Conservation (phyloP, 2,329 filamentous ascomycete genomes). For the Nectriaceae sp. region DNA sequence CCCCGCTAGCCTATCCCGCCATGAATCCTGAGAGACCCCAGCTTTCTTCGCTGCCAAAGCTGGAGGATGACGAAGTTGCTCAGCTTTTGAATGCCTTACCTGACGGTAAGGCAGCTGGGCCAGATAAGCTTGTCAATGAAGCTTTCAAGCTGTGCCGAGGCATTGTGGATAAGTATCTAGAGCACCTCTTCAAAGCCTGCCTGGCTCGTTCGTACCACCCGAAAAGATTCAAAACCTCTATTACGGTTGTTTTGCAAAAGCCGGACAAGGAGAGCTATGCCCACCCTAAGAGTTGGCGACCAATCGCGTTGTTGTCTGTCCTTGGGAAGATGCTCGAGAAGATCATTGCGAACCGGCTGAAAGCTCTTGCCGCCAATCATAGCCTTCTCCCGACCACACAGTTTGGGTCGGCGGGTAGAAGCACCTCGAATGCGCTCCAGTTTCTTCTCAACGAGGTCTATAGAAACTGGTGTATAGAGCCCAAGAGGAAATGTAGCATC, state of each 20-base stretch:
- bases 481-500: not conserved
- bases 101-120: conserved; percentile 4
- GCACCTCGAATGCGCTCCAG: conserved; percentile 10
- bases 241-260: conserved; percentile 8
- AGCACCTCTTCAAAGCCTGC: conserved; percentile 5
- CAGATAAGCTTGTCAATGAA: conserved; percentile 8
- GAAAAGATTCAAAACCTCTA: conserved; percentile 5
- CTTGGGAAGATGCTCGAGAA: conserved; percentile 12
- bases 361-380: not conserved
- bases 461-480: not conserved
- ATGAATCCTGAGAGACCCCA: not conserved
- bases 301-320: conserved; percentile 8
- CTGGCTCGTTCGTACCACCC: conserved; percentile 5
- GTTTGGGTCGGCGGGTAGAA: conserved; percentile 4
- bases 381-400: not conserved
- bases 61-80: not conserved
- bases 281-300: conserved; percentile 6
- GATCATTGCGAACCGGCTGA: conserved; percentile 6
- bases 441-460: conserved; percentile 5
- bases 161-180: not conserved
- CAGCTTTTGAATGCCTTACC: not conserved
- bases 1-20: too few species aligned
- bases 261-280: not conserved
- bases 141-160: conserved; percentile 2
- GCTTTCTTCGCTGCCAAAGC: not conserved